A percentile compares a stretch with the other conserved stretches of the same genome.
phyloP scores from a whole-genome alignment of 805 yeast species.

The Candida sonorensis region DNA sequence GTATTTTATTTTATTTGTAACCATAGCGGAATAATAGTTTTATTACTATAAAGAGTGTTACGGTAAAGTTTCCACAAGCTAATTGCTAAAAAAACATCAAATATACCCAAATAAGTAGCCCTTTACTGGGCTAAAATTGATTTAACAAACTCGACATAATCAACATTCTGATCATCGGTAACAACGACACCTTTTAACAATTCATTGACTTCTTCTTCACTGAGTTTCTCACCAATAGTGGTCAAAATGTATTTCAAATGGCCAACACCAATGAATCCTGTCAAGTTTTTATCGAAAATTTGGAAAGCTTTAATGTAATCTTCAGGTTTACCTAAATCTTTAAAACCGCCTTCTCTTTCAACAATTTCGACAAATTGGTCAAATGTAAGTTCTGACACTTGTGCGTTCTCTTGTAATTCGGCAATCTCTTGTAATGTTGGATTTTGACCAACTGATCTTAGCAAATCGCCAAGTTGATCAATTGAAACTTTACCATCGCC shows the following conservation, averaged over 20 bases:
- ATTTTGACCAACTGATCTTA: constrained; percentile 97
- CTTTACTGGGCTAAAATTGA: constrained; percentile 79
- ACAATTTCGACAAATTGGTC: constrained; percentile 71
- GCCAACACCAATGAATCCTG: constrained; percentile 96
- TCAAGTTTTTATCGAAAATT: constrained; percentile 91
- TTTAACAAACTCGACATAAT: constrained; percentile 91
- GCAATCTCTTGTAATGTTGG: constrained; percentile 88
- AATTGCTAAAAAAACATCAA: too few species aligned
- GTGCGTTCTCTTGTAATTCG: constrained; percentile 37
- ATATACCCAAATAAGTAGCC: not conserved
- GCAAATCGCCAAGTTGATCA: constrained; percentile 82
- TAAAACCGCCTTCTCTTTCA: constrained; percentile 83
- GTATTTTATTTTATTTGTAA: too few species aligned
- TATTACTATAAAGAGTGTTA: too few species aligned
- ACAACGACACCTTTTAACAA: constrained; percentile 91
- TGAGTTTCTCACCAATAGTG: constrained; percentile 88
- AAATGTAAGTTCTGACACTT: constrained; percentile 49
- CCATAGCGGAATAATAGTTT: too few species aligned
- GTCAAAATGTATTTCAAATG: constrained; percentile 93
- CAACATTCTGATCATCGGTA: constrained; percentile 89
- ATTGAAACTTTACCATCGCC: constrained; percentile 88
- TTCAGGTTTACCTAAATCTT: constrained; percentile 80
- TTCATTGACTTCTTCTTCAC: constrained; percentile 92
- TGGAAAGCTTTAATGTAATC: constrained; percentile 96
- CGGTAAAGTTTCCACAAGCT: too few species aligned